Conservation (phyloP, 2,329 filamentous ascomycete species). For the Capronia americana region DNA sequence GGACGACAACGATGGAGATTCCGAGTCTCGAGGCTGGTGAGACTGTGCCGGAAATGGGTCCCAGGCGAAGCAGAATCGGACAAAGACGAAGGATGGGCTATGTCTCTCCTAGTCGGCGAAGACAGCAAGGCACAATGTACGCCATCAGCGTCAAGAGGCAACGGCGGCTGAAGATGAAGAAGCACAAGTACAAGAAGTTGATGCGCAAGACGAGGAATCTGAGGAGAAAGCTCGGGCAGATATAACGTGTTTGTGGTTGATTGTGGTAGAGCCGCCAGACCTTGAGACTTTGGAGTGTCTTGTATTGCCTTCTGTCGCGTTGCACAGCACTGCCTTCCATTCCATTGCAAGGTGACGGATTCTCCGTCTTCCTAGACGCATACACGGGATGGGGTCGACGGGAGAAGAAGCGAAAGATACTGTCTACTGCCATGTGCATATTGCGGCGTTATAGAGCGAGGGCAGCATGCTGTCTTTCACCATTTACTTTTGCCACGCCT, state of each 20-base stretch:
- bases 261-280: not conserved
- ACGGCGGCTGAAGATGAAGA: slow-evolving; percentile 98
- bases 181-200: slow-evolving; percentile 99
- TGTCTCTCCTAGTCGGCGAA: slow-evolving; percentile 41
- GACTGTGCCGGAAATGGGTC: slow-evolving; percentile 22
- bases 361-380: not conserved
- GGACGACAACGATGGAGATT: slow-evolving; percentile 26
- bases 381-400: not conserved
- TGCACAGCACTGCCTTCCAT: not conserved
- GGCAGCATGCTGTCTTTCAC: not conserved
- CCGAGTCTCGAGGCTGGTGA: slow-evolving; percentile 16
- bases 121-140: slow-evolving; percentile 63
- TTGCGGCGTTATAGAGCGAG: not conserved
- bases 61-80: slow-evolving; percentile 15
- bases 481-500: not conserved
- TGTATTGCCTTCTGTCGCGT: not conserved
- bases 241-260: slow-evolving; percentile 25
- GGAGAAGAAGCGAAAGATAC: not conserved
- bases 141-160: slow-evolving; percentile 91
- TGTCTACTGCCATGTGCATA: not conserved
- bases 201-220: slow-evolving; percentile 89
- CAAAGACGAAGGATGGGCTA: slow-evolving; percentile 42
- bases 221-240: slow-evolving; percentile 79
- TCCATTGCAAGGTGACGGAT: slow-evolving; percentile 9
- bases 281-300: not conserved